phyloP scores from a whole-genome alignment of 345 rosid species.

The Dovyalis caffra region DNA sequence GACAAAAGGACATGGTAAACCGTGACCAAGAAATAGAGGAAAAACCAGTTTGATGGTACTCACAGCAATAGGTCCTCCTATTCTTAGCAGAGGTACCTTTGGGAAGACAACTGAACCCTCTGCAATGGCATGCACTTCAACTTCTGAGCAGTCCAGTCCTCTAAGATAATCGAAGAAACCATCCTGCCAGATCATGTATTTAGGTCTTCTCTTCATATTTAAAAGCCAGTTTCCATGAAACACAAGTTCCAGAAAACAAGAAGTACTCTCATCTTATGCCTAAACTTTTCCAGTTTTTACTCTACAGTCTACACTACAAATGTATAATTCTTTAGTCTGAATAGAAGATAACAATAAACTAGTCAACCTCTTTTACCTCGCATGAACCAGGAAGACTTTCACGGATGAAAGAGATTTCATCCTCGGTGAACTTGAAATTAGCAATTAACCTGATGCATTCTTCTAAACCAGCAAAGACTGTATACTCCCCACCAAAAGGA shows the following conservation, averaged over 20 bases:
- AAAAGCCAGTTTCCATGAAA: neutral
- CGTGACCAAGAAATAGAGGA: neutral
- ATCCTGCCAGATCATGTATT: conserved; percentile 38
- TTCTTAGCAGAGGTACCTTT: conserved; percentile 84
- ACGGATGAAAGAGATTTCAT: conserved; percentile 70
- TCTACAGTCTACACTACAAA: too few species aligned
- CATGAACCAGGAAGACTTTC: conserved; percentile 61
- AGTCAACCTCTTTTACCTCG: conserved; percentile 49
- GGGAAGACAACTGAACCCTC: conserved; percentile 96
- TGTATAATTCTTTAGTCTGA: too few species aligned
- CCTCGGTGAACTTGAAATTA: conserved; percentile 70
- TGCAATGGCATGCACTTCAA: conserved; percentile 76
- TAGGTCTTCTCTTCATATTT: neutral
- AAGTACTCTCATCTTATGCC: too few species aligned
- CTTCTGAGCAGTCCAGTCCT: conserved; percentile 83
- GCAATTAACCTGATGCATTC: conserved; percentile 90
- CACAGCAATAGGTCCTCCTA: conserved; percentile 95
- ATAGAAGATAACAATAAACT: neutral
- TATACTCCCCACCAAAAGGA: conserved; percentile 94
- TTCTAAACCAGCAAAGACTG: conserved; percentile 92
- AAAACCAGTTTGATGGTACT: conserved; percentile 37
- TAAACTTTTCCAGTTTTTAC: too few species aligned
- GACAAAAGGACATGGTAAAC: neutral
- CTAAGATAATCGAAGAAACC: conserved; percentile 78
- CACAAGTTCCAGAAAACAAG: neutral